Evolutionary conservation across 495 filamentous ascomycete species (phyloP).

Genomic region (Terfezia claveryi): DNA sequence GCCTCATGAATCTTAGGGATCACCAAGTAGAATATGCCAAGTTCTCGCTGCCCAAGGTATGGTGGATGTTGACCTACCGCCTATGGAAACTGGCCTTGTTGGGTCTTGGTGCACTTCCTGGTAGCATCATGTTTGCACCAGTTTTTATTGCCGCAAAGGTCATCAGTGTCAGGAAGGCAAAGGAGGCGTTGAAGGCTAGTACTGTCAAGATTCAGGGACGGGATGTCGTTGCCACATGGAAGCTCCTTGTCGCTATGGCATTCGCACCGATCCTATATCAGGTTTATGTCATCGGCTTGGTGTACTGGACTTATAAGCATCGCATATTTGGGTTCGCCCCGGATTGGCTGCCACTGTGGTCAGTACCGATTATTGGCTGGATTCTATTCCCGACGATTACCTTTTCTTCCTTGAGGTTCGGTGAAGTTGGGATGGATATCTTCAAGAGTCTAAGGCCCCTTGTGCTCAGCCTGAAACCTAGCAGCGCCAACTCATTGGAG

Average conservation of each 20-base stretch:
- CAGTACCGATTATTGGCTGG: conserved; percentile 47
- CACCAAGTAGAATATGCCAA: conserved; percentile 90
- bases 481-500: conserved; percentile 60
- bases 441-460: conserved; percentile 82
- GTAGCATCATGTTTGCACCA: conserved; percentile 65
- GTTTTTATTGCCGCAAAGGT: conserved; percentile 78
- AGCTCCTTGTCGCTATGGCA: conserved; percentile 74
- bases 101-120: conserved; percentile 63
- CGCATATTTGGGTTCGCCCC: conserved; percentile 60
- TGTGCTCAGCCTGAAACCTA: conserved; percentile 63
- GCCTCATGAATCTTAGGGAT: conserved; percentile 67
- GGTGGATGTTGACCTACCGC: conserved; percentile 60
- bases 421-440: conserved; percentile 96
- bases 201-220: conserved; percentile 83
- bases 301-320: conserved; percentile 58
- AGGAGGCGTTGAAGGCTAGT: conserved; percentile 72
- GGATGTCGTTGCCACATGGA: conserved; percentile 98
- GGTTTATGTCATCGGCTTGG: conserved; percentile 50
- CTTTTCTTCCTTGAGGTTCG: conserved; percentile 83
- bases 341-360: conserved; percentile 56
- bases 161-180: conserved; percentile 78
- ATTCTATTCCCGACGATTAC: conserved; percentile 72
- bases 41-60: conserved; percentile 50
- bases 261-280: conserved; percentile 74
- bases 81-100: conserved; percentile 52